Evolutionary conservation across 2,329 filamentous ascomycete species (phyloP), one percentile per base, ranked within the genome.

Genomic region (Aaosphaeria pasadenensis): DNA sequence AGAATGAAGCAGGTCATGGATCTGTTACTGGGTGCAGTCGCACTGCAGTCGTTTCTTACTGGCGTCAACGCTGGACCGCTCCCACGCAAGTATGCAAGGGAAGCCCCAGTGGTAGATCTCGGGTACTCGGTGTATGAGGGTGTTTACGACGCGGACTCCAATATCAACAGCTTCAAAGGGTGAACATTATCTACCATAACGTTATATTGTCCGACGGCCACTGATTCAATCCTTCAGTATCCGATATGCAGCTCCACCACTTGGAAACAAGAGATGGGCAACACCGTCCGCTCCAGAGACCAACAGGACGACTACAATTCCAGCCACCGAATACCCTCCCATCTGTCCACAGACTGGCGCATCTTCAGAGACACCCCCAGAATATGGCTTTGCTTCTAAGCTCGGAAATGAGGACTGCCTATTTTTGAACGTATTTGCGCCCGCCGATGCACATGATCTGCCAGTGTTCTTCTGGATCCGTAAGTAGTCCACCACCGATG

Each of bases 401-500:
- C 54, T 60, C 11, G 62, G 66, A 5, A 56, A 66, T 30, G 71
- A 75, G 49, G 71, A 74, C 52, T 75, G 72, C 51, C 47, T 74
- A 42, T 66, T 70, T 35, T 49, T 74, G 36, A 72, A 75, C 45
- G 67, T 74, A 4, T 67, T 66, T 46, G 67, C 66, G 5, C 72
- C 72, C 4, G 55, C 55, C 5, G 60, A 69, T 39, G 70, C 72
- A 1, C 76, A 71, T 9, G 77, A 76, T 48, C 54, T 81, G 24
- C 78, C 78, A 1, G 78, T 82, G 5, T 80, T 77, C 75, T 66
- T 81, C 7, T 81, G 77, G 58, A 79, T 81, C 41, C 77, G 69
- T 72, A 51, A 48, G 69, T 64, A 6, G 17, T 24, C 17, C 17
- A 24, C 17, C 17, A 24, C 17, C 17, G 17, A 24, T 24, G 17